These are phyloP conservation scores for Flammula alnicola DNA, from an alignment of 1,284 basidiomycete genomes.

Conservation along the genomic window DNA sequence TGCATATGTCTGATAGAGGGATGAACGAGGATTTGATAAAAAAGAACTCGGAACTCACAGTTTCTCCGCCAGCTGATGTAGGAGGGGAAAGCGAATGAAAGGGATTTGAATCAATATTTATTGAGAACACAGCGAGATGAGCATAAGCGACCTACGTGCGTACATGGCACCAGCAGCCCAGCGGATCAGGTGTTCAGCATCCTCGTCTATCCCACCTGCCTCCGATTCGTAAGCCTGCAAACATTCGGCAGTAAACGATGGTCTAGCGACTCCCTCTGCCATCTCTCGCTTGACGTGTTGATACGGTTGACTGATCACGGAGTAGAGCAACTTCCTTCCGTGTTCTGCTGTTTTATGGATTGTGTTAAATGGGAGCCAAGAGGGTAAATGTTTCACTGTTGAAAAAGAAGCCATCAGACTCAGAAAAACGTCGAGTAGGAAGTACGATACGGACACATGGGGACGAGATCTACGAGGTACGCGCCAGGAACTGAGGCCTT, in stretches of 20 bases:
- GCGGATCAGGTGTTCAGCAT: neutral
- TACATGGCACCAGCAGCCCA: slow-evolving; percentile 1
- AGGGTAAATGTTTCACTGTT: slow-evolving; percentile 2
- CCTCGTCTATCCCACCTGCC: neutral
- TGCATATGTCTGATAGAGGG: neutral
- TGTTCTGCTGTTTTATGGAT: neutral
- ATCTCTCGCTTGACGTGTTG: neutral
- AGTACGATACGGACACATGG: neutral
- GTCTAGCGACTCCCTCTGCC: neutral
- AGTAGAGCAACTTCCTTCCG: neutral
- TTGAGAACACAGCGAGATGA: too few relatives aligned
- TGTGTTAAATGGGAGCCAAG: neutral
- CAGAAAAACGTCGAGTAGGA: neutral
- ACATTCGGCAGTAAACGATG: neutral
- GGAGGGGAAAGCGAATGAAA: neutral
- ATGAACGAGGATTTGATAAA: neutral
- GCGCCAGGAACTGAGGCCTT: neutral
- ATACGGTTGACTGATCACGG: neutral
- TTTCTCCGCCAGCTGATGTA: neutral
- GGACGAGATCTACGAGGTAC: neutral
- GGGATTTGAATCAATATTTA: neutral
- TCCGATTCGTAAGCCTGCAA: neutral
- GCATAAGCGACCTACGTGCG: neutral
- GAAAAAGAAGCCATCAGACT: too few relatives aligned
- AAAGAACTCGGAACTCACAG: neutral